Evolutionary conservation across 2,329 filamentous ascomycete species (phyloP), one percentile per base, ranked within the genome.

Genomic region (Cercospora sp.): DNA sequence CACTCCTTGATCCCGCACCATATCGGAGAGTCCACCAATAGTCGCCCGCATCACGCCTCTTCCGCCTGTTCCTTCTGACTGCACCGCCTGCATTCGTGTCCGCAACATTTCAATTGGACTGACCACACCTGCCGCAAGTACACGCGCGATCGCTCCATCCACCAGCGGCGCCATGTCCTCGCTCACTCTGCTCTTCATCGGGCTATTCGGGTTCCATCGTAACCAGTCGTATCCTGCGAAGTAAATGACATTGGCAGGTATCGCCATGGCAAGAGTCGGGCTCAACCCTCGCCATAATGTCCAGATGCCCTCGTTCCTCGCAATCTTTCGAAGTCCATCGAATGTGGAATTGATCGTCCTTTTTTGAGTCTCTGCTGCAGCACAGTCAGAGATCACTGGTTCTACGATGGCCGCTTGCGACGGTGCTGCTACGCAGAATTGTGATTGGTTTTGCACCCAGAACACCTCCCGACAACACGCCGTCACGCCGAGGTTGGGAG

Each of bases 201-300:
- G 94, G 73, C 92, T 96, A 51, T 81, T 82, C 1, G 84, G 82
- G 74, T 92, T 91, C 71, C 86, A 91, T 39, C 95, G 89, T 67
- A 99, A 79, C 91, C 93, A 97, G 77, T 99, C 95, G 80, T 99
- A 99, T 45, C 95, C 95, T 12, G 95, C 96, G 76, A 98, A 97
- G 81, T 99, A 99, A 72, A 99, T 98, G 73, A 99, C 95, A 78
- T 99, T 99, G 28, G 90, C 93, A 0, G 95, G 95, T 5, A 99
- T 87, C 0, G 93, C 90, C 95, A 99, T 99, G 71, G 93, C 86
- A 23, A 99, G 83, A 0, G 95, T 99, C 0, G 95, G 94, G n/a
- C 92, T 96, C 5, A 99, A 83, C 0, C 95, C 95, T 69, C 95
- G 87, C 94, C 95, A 99, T 39, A 99, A 81, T 1, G 94, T 95